Percentiles rank a stretch among this genome's conserved stretches.
These are phyloP conservation scores for Bretschneidera sinensis DNA, from an alignment of 345 rosid species.

Conservation along the genomic window DNA sequence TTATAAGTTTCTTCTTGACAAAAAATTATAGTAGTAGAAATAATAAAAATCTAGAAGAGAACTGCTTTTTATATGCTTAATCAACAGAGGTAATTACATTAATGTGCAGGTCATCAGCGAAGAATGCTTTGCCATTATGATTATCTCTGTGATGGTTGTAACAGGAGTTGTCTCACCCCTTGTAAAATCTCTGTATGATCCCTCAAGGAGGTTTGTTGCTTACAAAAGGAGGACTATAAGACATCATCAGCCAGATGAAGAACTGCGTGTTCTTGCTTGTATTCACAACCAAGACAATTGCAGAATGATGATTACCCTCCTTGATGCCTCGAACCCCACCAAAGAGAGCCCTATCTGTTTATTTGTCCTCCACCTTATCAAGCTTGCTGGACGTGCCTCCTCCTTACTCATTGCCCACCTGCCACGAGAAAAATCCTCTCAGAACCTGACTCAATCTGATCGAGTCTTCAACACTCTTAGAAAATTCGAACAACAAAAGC, in stretches of 20 bases:
- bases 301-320: constrained; percentile 16
- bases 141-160: constrained; percentile 32
- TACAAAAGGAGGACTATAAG: constrained; percentile 46
- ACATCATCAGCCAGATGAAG: constrained; percentile 24
- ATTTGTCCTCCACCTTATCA: constrained; percentile 28
- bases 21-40: too few species aligned
- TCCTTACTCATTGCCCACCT: constrained; percentile 24
- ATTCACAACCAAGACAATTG: constrained; percentile 30
- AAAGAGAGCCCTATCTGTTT: constrained; percentile 22
- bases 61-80: too few species aligned
- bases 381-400: constrained; percentile 35
- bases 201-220: constrained; percentile 47
- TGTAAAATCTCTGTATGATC: constrained; percentile 47
- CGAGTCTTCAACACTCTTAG: constrained; percentile 37
- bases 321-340: constrained; percentile 25
- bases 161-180: constrained; percentile 35
- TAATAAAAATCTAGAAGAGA: too few species aligned
- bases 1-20: too few species aligned
- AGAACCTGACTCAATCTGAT: constrained; percentile 11
- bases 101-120: constrained; percentile 34
- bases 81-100: too few species aligned
- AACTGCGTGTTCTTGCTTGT: constrained; percentile 44
- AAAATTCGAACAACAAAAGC: constrained; percentile 34
- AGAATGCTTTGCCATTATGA: constrained; percentile 27
- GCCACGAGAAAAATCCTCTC: constrained; percentile 3